Conservation (phyloP, 768 basidiomycete species). For the Butyriboletus loyo region DNA sequence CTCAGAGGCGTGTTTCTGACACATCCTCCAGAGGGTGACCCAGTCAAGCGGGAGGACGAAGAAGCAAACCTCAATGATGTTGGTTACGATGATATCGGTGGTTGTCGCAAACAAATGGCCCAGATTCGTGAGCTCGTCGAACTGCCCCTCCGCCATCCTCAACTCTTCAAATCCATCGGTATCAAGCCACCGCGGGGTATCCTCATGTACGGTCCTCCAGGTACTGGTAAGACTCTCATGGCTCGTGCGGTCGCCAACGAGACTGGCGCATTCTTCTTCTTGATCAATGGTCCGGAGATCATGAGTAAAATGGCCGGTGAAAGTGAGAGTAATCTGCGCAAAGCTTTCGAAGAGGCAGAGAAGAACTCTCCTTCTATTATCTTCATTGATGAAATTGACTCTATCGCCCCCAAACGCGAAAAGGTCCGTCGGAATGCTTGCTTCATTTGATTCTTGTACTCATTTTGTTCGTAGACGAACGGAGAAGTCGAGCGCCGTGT, state of each 20-base stretch:
- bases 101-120: conserved; percentile 99
- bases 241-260: conserved; percentile 99
- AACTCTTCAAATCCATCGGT: conserved; percentile 99
- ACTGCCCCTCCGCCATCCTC: conserved; percentile 95
- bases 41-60: conserved; percentile 98
- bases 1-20: neutral
- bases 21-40: conserved; percentile 78
- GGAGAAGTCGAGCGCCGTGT: conserved; percentile 99
- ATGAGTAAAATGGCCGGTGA: conserved; percentile 99
- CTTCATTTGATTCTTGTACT: neutral
- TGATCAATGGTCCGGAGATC: conserved; percentile 99
- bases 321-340: conserved; percentile 93
- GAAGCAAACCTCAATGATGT: conserved; percentile 95
- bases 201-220: conserved; percentile 97
- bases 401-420: conserved; percentile 99
- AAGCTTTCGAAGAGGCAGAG: conserved; percentile 99
- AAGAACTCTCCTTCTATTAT: conserved; percentile 99
- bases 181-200: conserved; percentile 99
- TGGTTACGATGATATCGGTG: conserved; percentile 99
- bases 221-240: conserved; percentile 99
- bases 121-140: conserved; percentile 99
- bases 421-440: conserved; percentile 54
- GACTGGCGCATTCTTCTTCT: conserved; percentile 99
- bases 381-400: conserved; percentile 99
- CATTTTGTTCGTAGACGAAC: conserved; percentile 64